A percentile compares a stretch with the other conserved stretches of the same genome.
phyloP scores from a whole-genome alignment of 306 rosid genomes.

The Glycine latifolia region DNA sequence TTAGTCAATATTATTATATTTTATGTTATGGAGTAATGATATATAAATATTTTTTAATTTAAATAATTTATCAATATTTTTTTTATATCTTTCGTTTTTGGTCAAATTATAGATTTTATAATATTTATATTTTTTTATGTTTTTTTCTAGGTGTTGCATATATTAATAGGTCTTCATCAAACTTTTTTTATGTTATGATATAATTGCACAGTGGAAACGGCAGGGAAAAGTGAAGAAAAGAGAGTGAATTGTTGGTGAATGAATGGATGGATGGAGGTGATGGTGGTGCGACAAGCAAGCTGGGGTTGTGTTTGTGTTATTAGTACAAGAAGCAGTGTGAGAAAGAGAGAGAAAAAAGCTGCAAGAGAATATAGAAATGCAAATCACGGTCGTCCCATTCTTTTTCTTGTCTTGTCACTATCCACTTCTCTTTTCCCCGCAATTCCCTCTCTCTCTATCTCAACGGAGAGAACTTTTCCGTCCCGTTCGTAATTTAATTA shows the following conservation, averaged over 20 bases:
- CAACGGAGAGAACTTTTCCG: constrained; percentile 44
- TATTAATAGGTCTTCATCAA: too few relatives aligned
- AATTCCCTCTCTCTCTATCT: constrained; percentile 58
- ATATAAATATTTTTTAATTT: too few relatives aligned
- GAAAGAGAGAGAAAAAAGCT: constrained; percentile 55
- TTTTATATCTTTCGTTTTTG: too few relatives aligned
- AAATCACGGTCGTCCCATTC: constrained; percentile 83
- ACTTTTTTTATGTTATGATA: not conserved
- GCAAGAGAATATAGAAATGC: constrained; percentile 88
- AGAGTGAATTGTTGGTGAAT: not conserved
- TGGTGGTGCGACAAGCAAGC: constrained; percentile 58
- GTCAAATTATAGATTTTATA: too few relatives aligned
- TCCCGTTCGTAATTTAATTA: constrained; percentile 35
- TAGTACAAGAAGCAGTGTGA: not conserved
- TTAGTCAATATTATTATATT: too few relatives aligned
- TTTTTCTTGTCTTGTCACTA: constrained; percentile 72
- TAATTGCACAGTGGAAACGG: not conserved
- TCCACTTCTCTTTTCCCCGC: constrained; percentile 78
- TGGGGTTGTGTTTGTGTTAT: constrained; percentile 23
- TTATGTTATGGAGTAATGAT: too few relatives aligned
- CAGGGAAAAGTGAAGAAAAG: not conserved
- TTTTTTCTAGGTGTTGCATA: too few relatives aligned
- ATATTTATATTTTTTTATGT: too few relatives aligned
- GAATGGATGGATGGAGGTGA: not conserved
- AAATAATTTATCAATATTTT: too few relatives aligned